phyloP scores from a whole-genome alignment of 2,329 filamentous ascomycete species.

The Botryotinia narcissicola region DNA sequence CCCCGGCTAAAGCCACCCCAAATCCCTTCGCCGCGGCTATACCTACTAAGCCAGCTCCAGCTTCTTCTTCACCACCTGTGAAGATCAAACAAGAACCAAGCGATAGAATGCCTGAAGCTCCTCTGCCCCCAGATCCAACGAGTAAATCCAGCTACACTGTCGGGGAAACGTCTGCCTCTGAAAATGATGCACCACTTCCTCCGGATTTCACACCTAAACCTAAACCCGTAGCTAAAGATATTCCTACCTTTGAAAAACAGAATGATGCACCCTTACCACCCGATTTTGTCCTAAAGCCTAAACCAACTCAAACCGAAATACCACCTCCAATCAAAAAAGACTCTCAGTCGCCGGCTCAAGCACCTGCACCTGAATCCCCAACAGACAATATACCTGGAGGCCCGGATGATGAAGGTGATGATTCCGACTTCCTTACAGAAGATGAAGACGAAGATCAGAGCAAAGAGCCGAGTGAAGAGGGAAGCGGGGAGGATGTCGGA shows the following conservation, averaged over 20 bases:
- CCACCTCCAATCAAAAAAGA: slow-evolving; percentile 15
- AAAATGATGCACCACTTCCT: slow-evolving; percentile 43
- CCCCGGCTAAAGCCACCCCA: slow-evolving; percentile 12
- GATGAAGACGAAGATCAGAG: slow-evolving; percentile 45
- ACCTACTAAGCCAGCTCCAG: slow-evolving; percentile 18
- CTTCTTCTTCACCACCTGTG: slow-evolving; percentile 24
- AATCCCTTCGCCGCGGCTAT: slow-evolving; percentile 28
- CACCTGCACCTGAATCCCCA: slow-evolving; percentile 31
- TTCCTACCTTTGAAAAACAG: slow-evolving; percentile 28
- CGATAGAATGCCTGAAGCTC: slow-evolving; percentile 38
- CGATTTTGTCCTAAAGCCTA: slow-evolving; percentile 36
- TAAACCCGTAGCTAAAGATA: slow-evolving; percentile 14
- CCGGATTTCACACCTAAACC: slow-evolving; percentile 40
- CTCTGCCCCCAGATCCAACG: slow-evolving; percentile 46
- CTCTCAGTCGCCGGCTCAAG: slow-evolving; percentile 23
- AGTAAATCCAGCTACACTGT: slow-evolving; percentile 38
- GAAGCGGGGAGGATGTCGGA: slow-evolving; percentile 63
- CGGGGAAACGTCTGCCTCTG: slow-evolving; percentile 44
- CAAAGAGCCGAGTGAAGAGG: slow-evolving; percentile 50
- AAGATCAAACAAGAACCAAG: slow-evolving; percentile 34
- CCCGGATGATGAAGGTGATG: slow-evolving; percentile 37
- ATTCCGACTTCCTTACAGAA: slow-evolving; percentile 34
- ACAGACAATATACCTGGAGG: slow-evolving; percentile 34
- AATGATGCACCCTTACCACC: slow-evolving; percentile 45
- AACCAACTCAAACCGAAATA: slow-evolving; percentile 21